A percentile compares a stretch with the other conserved stretches of the same genome.
Conservation (phyloP, 2,329 filamentous ascomycete species). For the Zymoseptoria pseudotritici region DNA sequence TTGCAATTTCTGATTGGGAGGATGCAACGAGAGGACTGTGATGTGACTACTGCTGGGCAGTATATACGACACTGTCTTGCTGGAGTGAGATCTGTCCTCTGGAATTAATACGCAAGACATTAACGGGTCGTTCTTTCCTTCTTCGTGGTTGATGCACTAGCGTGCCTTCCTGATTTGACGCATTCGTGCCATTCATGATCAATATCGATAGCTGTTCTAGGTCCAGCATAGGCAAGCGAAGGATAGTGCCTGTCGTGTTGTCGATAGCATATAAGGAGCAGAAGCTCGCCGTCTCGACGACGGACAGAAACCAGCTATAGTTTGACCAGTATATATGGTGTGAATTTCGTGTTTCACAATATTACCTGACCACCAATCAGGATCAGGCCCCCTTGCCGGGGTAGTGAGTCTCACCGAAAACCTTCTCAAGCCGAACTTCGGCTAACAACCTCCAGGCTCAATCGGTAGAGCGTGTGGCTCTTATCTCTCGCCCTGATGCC, state of each 20-base stretch:
- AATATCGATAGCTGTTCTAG: too few relatives aligned
- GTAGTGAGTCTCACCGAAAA: not conserved
- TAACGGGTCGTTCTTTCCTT: too few relatives aligned
- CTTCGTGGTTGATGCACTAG: too few relatives aligned
- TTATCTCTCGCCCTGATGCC: slow-evolving; percentile 3
- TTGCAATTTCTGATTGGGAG: slow-evolving; percentile 23
- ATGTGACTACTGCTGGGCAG: not conserved
- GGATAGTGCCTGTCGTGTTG: too few relatives aligned
- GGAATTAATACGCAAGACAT: not conserved
- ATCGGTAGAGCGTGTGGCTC: slow-evolving; percentile 20
- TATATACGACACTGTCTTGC: not conserved
- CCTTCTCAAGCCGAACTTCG: not conserved
- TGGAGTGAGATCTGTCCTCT: not conserved
- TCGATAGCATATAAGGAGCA: too few relatives aligned
- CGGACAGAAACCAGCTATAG: too few relatives aligned
- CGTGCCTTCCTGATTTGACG: too few relatives aligned
- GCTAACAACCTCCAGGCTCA: not conserved
- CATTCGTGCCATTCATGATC: too few relatives aligned
- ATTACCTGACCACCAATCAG: not conserved
- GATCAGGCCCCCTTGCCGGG: not conserved
- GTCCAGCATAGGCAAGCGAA: too few relatives aligned
- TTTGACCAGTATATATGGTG: too few relatives aligned
- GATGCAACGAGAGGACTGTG: slow-evolving; percentile 17
- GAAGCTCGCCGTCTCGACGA: too few relatives aligned
- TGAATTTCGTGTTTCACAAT: too few relatives aligned